Evolutionary conservation across 2,329 filamentous ascomycete genomes (phyloP).

Genomic region (Fusarium pseudograminearum): DNA sequence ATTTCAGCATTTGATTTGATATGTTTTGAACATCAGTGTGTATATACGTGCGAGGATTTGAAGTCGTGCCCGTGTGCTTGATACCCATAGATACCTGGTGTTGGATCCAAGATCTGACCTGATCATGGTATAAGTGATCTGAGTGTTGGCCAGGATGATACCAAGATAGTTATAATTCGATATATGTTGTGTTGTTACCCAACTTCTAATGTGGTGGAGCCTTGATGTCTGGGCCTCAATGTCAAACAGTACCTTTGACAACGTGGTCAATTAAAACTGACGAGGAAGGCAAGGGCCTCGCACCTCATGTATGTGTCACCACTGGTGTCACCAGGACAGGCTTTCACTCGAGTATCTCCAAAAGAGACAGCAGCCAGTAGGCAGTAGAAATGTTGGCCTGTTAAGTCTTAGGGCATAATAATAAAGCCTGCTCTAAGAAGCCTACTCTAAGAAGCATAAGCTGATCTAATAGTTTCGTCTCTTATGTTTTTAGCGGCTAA

Average conservation of each 20-base stretch:
- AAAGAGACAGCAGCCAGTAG: not conserved
- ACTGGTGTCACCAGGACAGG: not conserved
- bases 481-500: too few relatives aligned
- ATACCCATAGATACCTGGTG: conserved; percentile 22
- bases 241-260: too few relatives aligned
- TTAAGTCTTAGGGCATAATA: too few relatives aligned
- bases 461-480: too few relatives aligned
- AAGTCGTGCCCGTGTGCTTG: conserved; percentile 26
- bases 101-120: not conserved
- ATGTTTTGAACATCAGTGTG: conserved; percentile 20
- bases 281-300: too few relatives aligned
- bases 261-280: too few relatives aligned
- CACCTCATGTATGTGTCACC: not conserved
- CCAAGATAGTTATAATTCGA: conserved; percentile 25
- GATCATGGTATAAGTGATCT: not conserved
- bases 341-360: not conserved
- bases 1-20: conserved; percentile 7
- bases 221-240: too few relatives aligned
- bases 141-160: conserved; percentile 16
- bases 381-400: too few relatives aligned
- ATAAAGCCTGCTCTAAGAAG: too few relatives aligned
- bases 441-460: too few relatives aligned
- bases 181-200: conserved; percentile 11
- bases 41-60: conserved; percentile 22
- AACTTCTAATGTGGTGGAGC: too few relatives aligned